Percentiles rank a stretch among this genome's conserved stretches.
Evolutionary conservation across 75 land plant species (phyloP).

Genomic region (Adiantum capillusveneris): DNA sequence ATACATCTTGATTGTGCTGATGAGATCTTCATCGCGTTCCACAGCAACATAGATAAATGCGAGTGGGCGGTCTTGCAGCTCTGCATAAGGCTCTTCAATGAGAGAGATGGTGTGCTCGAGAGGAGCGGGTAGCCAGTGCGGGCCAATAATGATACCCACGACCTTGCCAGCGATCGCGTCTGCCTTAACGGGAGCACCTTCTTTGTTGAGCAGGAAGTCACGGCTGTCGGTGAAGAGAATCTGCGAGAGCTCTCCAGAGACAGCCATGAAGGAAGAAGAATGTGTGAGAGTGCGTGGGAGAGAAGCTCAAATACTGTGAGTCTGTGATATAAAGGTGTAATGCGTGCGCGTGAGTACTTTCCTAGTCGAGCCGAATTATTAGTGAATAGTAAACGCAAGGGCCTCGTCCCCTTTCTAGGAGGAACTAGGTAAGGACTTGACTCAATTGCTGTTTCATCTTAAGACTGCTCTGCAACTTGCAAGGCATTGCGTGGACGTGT

Average conservation of each 20-base stretch:
- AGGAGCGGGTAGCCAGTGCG: constrained; percentile 22
- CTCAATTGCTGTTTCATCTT: no score
- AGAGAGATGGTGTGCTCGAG: constrained; percentile 9
- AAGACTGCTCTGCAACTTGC: no score
- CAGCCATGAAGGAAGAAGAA: no score
- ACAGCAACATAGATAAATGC: constrained; percentile 22
- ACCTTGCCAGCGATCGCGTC: constrained; percentile 18
- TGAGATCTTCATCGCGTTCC: constrained; percentile 20
- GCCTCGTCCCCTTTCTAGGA: no score
- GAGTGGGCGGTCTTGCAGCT: constrained; percentile 13
- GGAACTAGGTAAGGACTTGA: no score
- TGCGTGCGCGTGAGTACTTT: no score
- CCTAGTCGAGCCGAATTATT: no score
- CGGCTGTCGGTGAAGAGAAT: not conserved
- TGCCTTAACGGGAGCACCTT: not conserved
- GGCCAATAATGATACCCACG: constrained; percentile 15
- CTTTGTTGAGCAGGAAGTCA: not conserved
- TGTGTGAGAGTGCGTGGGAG: no score
- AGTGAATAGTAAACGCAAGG: no score
- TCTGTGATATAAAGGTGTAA: no score
- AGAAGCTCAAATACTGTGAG: no score
- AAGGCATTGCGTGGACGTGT: no score
- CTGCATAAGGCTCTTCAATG: constrained; percentile 9
- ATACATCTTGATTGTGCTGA: constrained; percentile 8
- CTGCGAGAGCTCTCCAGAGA: not conserved